Base-by-base conservation (phyloP, 2,329 filamentous ascomycete species). In the Fusarium coicis region DNA sequence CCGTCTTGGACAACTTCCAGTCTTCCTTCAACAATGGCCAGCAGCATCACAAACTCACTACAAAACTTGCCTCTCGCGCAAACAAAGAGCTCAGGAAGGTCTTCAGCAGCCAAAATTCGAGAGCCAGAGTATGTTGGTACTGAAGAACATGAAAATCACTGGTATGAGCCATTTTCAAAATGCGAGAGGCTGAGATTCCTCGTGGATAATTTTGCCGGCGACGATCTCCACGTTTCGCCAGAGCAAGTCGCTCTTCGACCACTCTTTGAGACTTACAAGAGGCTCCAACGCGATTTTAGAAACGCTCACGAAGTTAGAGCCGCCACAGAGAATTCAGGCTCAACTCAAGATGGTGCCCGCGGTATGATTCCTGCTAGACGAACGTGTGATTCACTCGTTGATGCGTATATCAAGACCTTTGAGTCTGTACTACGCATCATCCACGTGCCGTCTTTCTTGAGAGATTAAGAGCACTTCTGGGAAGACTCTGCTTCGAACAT, bases 391-490 rank as follows among this genome's bases (percentile, higher is more conserved):
- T 26, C 32, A 9, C 40, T 62, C 0, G 19, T 62, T 28, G 49
- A 62, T 23, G 21, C 50, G 1, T 62, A 56, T 14, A 56, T 62
- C 40, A 62, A 55, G 23, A 55, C 34, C 2, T 56, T 62, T 10
- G 49, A 62, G 23, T 39, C 37, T 5, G 30, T 55, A 4, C 19
- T 62, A 1, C 58, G 58, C 4, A 46, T 56, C 1, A 15, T 56
- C 10, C 58, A 62, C 16, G 39, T 56, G 0, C 58, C 58, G 16
- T 44, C 58, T 1, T 46, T 62, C 21, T 7, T 62, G 12, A 34
- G 49, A 14, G 58, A 62, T 18, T 62, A 56, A 14, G 58, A 62
- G n/a, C 23, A 39, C 11, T 62, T 55, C 16, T 62, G 49, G 58
- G 32, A 55, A 30, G 12, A 30, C 7, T 18, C 49, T 54, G 18